These are phyloP conservation scores for Comarum palustre DNA, from an alignment of 306 rosid genomes.

Conservation along the genomic window DNA sequence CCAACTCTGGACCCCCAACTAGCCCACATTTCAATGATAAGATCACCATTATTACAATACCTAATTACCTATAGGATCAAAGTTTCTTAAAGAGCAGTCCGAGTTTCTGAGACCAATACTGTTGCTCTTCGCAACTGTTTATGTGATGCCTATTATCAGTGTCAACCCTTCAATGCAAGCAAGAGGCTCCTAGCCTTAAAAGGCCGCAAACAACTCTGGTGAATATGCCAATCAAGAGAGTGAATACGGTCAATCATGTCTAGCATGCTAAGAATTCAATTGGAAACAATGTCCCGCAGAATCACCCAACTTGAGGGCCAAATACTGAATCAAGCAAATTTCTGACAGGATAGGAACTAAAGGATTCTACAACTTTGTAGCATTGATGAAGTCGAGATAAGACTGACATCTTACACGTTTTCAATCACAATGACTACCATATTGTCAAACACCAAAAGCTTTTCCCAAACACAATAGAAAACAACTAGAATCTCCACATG, in stretches of 20 bases:
- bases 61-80: background rate
- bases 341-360: slow-evolving; percentile 13
- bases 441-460: background rate
- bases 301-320: slow-evolving; percentile 22
- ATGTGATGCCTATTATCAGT: slow-evolving; percentile 25
- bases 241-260: background rate
- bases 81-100: slow-evolving; percentile 17
- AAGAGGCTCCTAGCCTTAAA: slow-evolving; percentile 14
- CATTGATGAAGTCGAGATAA: background rate
- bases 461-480: background rate
- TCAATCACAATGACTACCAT: background rate
- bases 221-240: slow-evolving; percentile 20
- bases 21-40: background rate
- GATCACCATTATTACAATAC: background rate
- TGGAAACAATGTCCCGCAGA: slow-evolving; percentile 13
- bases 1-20: background rate
- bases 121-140: slow-evolving; percentile 16
- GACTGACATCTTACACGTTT: background rate
- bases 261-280: slow-evolving; percentile 14
- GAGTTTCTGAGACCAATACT: slow-evolving; percentile 20
- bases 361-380: background rate
- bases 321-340: slow-evolving; percentile 22
- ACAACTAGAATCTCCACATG: background rate
- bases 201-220: slow-evolving; percentile 26
- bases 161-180: slow-evolving; percentile 26